phyloP scores from a whole-genome alignment of 108 stramenopile species.

The Parietichytrium sp. region DNA sequence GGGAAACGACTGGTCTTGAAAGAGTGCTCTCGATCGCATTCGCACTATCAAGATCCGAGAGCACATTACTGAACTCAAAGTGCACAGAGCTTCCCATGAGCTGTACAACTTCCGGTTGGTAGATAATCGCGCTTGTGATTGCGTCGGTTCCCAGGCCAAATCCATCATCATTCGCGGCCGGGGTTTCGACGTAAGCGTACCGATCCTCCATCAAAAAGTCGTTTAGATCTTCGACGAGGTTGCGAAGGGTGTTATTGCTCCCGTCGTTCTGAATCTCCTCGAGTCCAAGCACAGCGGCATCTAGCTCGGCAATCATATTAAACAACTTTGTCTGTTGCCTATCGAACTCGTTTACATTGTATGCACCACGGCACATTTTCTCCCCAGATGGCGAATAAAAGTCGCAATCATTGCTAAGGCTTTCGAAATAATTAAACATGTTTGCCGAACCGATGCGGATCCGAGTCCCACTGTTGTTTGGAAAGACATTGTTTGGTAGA shows the following conservation, averaged over 20 bases:
- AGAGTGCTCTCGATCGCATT: too few species aligned
- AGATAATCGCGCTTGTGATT: constrained; percentile 23
- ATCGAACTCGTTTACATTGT: neutral
- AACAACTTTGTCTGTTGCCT: constrained; percentile 30
- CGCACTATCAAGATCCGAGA: too few species aligned
- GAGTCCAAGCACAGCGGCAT: constrained; percentile 14
- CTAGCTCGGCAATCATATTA: neutral
- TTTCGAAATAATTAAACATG: neutral
- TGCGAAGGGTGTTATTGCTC: neutral
- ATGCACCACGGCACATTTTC: neutral
- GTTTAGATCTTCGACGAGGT: constrained; percentile 22
- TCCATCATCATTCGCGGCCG: neutral
- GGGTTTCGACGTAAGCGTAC: neutral
- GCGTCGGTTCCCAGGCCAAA: neutral
- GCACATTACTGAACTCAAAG: too few species aligned
- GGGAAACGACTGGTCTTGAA: neutral
- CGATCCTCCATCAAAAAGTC: too few species aligned
- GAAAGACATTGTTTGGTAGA: neutral
- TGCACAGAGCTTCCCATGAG: neutral
- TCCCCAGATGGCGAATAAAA: too few species aligned
- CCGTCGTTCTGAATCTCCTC: constrained; percentile 30
- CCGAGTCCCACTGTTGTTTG: neutral
- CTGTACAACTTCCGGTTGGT: neutral
- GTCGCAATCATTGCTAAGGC: neutral
- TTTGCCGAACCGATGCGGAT: neutral